Conservation (phyloP, 257 asterid species). For the Solanum clarkiae region DNA sequence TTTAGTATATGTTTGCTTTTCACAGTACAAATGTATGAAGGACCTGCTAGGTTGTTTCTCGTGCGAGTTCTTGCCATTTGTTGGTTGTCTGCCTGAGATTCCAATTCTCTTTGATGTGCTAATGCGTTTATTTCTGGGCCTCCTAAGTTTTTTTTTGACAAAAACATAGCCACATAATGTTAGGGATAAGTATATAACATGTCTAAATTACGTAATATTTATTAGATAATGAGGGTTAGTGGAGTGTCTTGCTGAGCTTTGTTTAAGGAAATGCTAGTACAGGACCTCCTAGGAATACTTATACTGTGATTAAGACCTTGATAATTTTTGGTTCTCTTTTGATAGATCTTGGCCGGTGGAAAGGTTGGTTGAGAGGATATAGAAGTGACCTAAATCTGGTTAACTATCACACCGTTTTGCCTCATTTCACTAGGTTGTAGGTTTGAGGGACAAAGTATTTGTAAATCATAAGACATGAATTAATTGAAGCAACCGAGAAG, state of each 20-base stretch:
- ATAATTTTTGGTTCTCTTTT: not conserved
- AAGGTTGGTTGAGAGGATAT: not conserved
- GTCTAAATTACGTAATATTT: not conserved
- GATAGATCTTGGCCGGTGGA: not conserved
- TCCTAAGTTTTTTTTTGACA: not conserved
- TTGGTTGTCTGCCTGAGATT: not conserved
- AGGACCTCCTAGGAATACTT: not conserved
- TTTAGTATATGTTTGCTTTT: not conserved
- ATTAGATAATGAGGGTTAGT: not conserved
- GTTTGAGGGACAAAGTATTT: not conserved
- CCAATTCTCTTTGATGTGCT: not conserved
- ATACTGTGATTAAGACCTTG: not conserved
- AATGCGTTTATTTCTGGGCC: not conserved
- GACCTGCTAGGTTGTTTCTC: not conserved
- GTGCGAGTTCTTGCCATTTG: not conserved
- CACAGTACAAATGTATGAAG: not conserved
- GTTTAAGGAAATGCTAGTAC: not conserved
- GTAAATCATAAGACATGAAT: not conserved
- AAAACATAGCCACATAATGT: not conserved
- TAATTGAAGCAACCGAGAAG: not conserved
- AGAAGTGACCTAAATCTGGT: not conserved
- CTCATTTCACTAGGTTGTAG: not conserved
- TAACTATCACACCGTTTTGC: not conserved
- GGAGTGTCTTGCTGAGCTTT: not conserved
- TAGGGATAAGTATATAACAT: not conserved